These are phyloP conservation scores for Globisporangium parvum DNA, from an alignment of 352 stramenopile genomes.

Conservation along the genomic window DNA sequence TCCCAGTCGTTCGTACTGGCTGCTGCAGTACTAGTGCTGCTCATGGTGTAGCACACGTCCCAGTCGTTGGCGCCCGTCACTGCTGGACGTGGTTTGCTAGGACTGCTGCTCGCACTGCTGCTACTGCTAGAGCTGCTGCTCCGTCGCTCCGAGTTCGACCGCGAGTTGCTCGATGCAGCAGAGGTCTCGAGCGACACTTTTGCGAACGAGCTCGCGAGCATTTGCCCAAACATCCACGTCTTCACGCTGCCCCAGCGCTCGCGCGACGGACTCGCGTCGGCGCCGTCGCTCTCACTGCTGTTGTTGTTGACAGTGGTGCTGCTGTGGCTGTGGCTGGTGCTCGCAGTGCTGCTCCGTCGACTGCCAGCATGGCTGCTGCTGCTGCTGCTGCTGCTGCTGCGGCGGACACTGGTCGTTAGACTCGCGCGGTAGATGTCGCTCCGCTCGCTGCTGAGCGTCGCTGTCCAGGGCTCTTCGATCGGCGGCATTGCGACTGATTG, in stretches of 20 bases:
- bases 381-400: constrained; percentile 2
- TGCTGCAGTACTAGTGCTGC: neutral
- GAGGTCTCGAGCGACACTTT: constrained; percentile 31
- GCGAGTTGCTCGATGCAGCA: neutral
- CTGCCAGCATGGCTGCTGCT: constrained; percentile 1
- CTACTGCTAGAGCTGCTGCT: neutral
- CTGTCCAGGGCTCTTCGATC: constrained; percentile 12
- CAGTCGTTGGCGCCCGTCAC: neutral
- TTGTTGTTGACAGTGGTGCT: too few relatives aligned
- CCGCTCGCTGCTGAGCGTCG: constrained; percentile 2
- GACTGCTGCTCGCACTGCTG: constrained; percentile 14
- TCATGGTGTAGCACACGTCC: constrained; percentile 31
- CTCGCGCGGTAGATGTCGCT: constrained; percentile 1
- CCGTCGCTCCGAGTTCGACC: neutral
- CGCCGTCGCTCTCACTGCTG: constrained; percentile 2
- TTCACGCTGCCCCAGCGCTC: constrained; percentile 58
- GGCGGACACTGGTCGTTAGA: neutral
- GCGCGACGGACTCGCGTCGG: constrained; percentile 12
- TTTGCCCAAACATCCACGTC: constrained; percentile 68
- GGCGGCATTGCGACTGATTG: constrained; percentile 7
- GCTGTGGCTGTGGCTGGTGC: neutral
- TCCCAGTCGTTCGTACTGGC: constrained; percentile 25
- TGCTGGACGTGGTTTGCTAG: constrained; percentile 1
- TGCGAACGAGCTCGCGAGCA: constrained; percentile 59
- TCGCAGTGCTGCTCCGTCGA: constrained; percentile 1